Percentiles rank a stretch among this genome's conserved stretches.
phyloP scores from a whole-genome alignment of 2,329 filamentous ascomycete genomes.

The Metarhizium sp. region DNA sequence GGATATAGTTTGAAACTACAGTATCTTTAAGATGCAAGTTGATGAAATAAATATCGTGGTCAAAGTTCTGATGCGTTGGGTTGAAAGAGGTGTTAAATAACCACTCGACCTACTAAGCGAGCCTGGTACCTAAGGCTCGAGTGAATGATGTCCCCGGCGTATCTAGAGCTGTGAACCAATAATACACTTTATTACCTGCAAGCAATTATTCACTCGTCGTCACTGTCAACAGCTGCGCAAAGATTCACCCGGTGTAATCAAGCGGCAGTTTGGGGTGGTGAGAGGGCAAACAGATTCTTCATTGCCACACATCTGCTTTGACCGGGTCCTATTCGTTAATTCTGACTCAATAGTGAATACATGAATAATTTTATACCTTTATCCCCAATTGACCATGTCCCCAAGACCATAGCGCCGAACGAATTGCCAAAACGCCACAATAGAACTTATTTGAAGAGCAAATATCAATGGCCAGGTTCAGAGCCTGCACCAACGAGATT shows the following conservation, averaged over 20 bases:
- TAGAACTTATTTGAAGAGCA: neutral
- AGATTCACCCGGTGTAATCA: neutral
- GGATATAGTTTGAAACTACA: too few species aligned
- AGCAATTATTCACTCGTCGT: neutral
- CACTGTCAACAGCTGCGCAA: neutral
- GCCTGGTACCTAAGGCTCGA: neutral
- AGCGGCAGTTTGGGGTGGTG: neutral
- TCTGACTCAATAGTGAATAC: neutral
- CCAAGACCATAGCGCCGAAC: too few species aligned
- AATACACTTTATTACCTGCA: neutral
- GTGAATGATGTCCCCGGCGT: neutral
- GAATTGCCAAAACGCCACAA: too few species aligned
- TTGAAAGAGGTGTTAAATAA: too few species aligned
- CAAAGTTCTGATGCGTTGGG: too few species aligned
- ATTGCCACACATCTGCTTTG: neutral
- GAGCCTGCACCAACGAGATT: slow-evolving; percentile 12
- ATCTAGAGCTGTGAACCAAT: neutral
- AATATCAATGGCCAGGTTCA: neutral
- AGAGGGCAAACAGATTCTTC: neutral
- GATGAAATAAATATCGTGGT: too few species aligned
- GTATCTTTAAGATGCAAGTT: too few species aligned
- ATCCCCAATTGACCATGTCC: too few species aligned
- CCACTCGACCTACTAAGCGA: too few species aligned
- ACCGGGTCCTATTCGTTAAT: neutral
- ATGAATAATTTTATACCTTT: neutral